Base-by-base conservation (phyloP, 495 filamentous ascomycete genomes). In the Hypoxylon perforatum region DNA sequence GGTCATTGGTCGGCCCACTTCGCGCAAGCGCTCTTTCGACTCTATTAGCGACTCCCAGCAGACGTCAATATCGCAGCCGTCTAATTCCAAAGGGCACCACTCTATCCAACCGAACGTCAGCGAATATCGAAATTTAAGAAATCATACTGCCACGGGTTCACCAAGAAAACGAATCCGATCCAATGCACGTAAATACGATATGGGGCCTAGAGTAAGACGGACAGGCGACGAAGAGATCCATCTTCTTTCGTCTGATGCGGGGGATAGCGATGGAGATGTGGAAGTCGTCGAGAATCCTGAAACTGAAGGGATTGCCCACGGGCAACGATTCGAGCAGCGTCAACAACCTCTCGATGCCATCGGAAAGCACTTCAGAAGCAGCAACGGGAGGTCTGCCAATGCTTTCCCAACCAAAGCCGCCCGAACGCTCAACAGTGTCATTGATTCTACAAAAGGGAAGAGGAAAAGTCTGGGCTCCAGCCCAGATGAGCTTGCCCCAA, bases 81-180 rank as follows among this genome's bases (percentile, higher is more conserved):
- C 71, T 25, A 66, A 67, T 38, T 10, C 54, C 14, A 69, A 56
- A 57, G n/a, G 61, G 18, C 18, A 61, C 35, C 69, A 62, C 19
- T 56, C 48, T 11, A 18, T 61, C 41, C 61, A 57, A 23, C 22
- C 53, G 8, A 47, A 57, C 1, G 11, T 77, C 17, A 1, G 30
- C 9, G 75, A 77, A 61, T 76, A 45, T 49, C 70, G 69, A 41
- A 17, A 11, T 2, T 19, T 66, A 17, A 60, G 73, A 25, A 38
- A 15, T 0, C 0, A 64, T 48, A 36, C 0, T 14, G 0, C 56
- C 35, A 6, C 39, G 3, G 9, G 17, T 3, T 28, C 53, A 0
- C 48, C 47, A 15, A 61, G 49, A 25, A 74, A 70, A n/a, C 46
- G 50, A 10, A 30, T 36, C 21, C 62, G 50, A 12, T 39, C n/a